Evolutionary conservation across 2,329 filamentous ascomycete genomes (phyloP).

Genomic region (Aureobasidium uvarum): DNA sequence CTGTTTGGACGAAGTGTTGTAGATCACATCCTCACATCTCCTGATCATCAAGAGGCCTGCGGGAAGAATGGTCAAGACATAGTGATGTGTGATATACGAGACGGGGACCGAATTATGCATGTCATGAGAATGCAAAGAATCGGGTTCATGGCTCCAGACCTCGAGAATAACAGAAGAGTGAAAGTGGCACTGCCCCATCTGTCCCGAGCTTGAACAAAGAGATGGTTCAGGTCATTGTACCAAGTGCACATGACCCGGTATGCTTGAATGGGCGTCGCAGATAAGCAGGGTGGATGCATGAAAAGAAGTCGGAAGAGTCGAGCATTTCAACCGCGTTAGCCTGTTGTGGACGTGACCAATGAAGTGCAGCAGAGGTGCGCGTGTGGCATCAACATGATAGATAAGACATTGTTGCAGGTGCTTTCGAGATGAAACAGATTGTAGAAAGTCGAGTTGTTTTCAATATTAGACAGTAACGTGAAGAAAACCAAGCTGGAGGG

Average conservation of each 20-base stretch:
- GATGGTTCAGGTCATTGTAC: neutral
- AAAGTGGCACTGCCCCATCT: neutral
- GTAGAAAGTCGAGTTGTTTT: neutral
- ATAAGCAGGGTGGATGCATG: conserved; percentile 8
- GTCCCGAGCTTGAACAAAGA: neutral
- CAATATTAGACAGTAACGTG: too few relatives aligned
- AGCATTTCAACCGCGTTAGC: conserved; percentile 22
- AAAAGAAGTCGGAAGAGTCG: conserved; percentile 3
- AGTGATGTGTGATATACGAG: neutral
- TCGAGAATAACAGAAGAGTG: neutral
- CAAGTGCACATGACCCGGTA: conserved; percentile 10
- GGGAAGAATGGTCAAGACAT: neutral
- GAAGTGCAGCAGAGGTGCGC: conserved; percentile 14
- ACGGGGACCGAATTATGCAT: neutral
- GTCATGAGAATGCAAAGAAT: neutral
- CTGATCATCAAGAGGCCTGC: neutral
- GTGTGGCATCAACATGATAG: conserved; percentile 15
- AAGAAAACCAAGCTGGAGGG: neutral
- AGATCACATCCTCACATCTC: neutral
- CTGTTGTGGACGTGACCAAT: conserved; percentile 6
- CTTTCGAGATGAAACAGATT: too few relatives aligned
- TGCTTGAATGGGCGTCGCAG: neutral
- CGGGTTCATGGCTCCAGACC: neutral
- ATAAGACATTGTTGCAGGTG: conserved; percentile 15
- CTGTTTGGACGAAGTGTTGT: neutral